Evolutionary conservation across 148 eudicot species (phyloP), one percentile per base, ranked within the genome.

Genomic region (Polygonum aviculare): DNA sequence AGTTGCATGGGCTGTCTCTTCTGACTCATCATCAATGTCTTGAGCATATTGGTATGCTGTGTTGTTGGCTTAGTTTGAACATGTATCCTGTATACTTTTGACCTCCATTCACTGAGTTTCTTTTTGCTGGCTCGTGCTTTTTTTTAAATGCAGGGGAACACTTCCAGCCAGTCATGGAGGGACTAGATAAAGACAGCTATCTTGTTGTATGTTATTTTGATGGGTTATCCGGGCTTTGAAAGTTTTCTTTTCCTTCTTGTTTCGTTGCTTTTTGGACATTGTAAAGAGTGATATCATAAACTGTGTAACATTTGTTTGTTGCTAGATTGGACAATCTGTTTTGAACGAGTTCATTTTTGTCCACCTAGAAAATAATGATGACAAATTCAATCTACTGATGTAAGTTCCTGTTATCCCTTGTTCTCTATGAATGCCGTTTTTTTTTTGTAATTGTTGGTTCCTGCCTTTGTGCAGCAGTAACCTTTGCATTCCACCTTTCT

Each of bases 321-420:
- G 72, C 76, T 81, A 95, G 98, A 91, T 95, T 80, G 97, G 93
- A 52, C 87, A 92, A 49, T 86, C 97, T 81, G 94, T 95, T 75
- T 81, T 95, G 72, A 86, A 84, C 69, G 92, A 90, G 44, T 95
- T 82, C 84, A 83, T 95, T 74, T 86, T 95, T 79, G 97, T 92
- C 52, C 98, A 95, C 83, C 96, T 95, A 77, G 90, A 87, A 44
- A 87, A 89, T 81, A 89, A 94, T 81, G 82, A 87, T 69, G 98
- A 92, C 87, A 95, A 95, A 83, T 92, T 92, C 82, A 95, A 92
- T 87, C 92, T 95, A 60, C 87, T 95, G 79, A 89, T 92, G 98
- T 95, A 72, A 75, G 96, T 71, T 39, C 65, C 69, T 62, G 41
- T 54, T 67, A n/a, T 76, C 22, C 15, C 26, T 77, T 22, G 47